phyloP scores from a whole-genome alignment of 352 stramenopile genomes.

The Phytophthora capsici region DNA sequence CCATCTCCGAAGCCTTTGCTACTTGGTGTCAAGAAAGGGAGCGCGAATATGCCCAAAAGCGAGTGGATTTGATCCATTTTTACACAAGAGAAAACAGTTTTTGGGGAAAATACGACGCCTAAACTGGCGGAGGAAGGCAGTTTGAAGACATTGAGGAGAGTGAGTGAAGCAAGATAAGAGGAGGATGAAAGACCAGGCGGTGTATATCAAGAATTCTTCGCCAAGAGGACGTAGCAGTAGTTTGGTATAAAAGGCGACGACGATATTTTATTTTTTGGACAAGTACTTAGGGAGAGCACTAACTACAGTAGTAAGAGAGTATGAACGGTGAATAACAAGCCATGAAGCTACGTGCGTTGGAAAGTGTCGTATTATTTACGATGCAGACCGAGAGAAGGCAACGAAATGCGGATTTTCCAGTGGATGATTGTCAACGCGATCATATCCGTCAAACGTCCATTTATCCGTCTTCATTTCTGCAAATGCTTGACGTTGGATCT shows the following conservation, averaged over 20 bases:
- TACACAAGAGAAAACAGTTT: slow-evolving; percentile 9
- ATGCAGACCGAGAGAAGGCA: slow-evolving; percentile 50
- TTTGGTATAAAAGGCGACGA: slow-evolving; percentile 44
- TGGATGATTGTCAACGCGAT: slow-evolving; percentile 49
- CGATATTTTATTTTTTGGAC: slow-evolving; percentile 48
- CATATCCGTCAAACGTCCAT: slow-evolving; percentile 65
- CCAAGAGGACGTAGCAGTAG: slow-evolving; percentile 37
- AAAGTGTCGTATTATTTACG: neutral
- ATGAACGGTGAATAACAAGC: slow-evolving; percentile 40
- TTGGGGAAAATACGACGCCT: slow-evolving; percentile 2
- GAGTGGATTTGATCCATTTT: slow-evolving; percentile 50
- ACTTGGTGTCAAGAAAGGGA: slow-evolving; percentile 55
- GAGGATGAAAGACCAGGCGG: neutral
- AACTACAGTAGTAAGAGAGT: slow-evolving; percentile 43
- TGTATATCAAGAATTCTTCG: slow-evolving; percentile 39
- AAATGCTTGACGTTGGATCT: slow-evolving; percentile 78
- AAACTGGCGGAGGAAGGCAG: slow-evolving; percentile 31
- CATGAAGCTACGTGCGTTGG: slow-evolving; percentile 22
- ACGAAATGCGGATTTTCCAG: slow-evolving; percentile 75
- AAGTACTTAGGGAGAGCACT: slow-evolving; percentile 43
- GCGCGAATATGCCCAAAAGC: slow-evolving; percentile 47
- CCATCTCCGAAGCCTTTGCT: slow-evolving; percentile 58
- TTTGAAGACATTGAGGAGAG: slow-evolving; percentile 6
- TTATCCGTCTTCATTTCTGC: slow-evolving; percentile 82
- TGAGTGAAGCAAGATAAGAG: slow-evolving; percentile 5